phyloP scores from a whole-genome alignment of 2,329 filamentous ascomycete genomes.

The Akanthomyces muscarius region DNA sequence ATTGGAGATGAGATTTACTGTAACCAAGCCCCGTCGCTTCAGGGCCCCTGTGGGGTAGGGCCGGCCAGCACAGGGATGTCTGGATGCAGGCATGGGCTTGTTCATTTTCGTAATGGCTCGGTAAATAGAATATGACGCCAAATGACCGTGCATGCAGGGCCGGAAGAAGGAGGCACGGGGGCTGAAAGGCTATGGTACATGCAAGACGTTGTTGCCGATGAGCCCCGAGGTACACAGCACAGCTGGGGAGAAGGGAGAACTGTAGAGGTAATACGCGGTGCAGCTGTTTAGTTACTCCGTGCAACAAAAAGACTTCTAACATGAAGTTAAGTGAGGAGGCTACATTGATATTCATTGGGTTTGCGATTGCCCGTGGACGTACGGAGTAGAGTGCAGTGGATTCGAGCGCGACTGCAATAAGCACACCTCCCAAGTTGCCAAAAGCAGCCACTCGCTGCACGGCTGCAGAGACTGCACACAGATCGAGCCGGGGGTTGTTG shows the following conservation, averaged over 20 bases:
- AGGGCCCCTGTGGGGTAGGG: slow-evolving; percentile 13
- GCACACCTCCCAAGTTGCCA: too few species aligned
- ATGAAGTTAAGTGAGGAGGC: not conserved
- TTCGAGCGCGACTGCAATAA: too few species aligned
- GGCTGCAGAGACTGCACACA: not conserved
- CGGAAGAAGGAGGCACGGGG: slow-evolving; percentile 5
- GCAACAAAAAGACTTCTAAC: not conserved
- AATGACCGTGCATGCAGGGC: not conserved
- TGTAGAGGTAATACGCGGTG: not conserved
- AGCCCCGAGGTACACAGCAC: not conserved
- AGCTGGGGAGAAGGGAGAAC: not conserved
- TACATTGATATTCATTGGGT: not conserved
- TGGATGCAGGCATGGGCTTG: not conserved
- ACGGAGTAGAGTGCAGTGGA: not conserved
- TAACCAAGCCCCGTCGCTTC: slow-evolving; percentile 1
- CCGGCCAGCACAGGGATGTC: not conserved
- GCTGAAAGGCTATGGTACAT: not conserved
- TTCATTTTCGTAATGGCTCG: not conserved
- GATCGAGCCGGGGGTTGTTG: too few species aligned
- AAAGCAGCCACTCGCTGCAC: too few species aligned
- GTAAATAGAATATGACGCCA: not conserved
- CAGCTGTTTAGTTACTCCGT: not conserved
- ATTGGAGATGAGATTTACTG: slow-evolving; percentile 18
- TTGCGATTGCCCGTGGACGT: not conserved
- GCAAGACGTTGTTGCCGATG: slow-evolving; percentile 3